These are phyloP conservation scores for Trichoderma breve DNA, from an alignment of 2,329 filamentous ascomycete species.

Conservation along the genomic window DNA sequence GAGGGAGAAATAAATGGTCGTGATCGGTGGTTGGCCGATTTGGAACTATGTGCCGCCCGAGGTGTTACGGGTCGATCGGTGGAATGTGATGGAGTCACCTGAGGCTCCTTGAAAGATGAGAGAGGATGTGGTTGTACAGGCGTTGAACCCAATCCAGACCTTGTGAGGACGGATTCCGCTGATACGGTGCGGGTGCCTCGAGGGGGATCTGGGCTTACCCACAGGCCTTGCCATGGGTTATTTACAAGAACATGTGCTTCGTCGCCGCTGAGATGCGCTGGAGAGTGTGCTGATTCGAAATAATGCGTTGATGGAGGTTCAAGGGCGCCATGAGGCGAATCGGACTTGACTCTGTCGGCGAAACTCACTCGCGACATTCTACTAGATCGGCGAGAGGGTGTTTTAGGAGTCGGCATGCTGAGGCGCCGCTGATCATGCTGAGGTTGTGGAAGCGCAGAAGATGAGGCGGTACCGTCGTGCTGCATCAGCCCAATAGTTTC, in stretches of 20 bases:
- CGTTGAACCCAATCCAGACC: constrained; percentile 26
- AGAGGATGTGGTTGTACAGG: constrained; percentile 32
- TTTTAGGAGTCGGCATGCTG: constrained; percentile 26
- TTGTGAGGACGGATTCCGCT: constrained; percentile 35
- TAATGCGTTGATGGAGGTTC: constrained; percentile 39
- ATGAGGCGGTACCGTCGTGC: constrained; percentile 41
- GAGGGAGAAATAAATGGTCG: constrained; percentile 58
- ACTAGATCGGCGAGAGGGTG: constrained; percentile 49
- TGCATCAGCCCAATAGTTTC: constrained; percentile 60
- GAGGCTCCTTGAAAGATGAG: constrained; percentile 35
- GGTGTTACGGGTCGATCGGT: constrained; percentile 31
- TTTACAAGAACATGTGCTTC: constrained; percentile 40
- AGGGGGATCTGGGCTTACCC: constrained; percentile 32
- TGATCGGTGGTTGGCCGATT: constrained; percentile 34
- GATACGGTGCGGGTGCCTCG: constrained; percentile 40
- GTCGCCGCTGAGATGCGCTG: constrained; percentile 37
- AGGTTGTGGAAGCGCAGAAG: constrained; percentile 16
- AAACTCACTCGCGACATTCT: constrained; percentile 47
- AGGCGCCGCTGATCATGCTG: constrained; percentile 13
- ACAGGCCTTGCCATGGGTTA: constrained; percentile 44
- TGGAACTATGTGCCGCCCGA: constrained; percentile 30
- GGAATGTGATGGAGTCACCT: constrained; percentile 24
- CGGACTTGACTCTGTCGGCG: constrained; percentile 38
- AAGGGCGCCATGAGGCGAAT: constrained; percentile 36
- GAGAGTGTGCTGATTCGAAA: constrained; percentile 32